These are phyloP conservation scores for Colletotrichum trifolii DNA, from an alignment of 2,329 filamentous ascomycete genomes.

Conservation along the genomic window DNA sequence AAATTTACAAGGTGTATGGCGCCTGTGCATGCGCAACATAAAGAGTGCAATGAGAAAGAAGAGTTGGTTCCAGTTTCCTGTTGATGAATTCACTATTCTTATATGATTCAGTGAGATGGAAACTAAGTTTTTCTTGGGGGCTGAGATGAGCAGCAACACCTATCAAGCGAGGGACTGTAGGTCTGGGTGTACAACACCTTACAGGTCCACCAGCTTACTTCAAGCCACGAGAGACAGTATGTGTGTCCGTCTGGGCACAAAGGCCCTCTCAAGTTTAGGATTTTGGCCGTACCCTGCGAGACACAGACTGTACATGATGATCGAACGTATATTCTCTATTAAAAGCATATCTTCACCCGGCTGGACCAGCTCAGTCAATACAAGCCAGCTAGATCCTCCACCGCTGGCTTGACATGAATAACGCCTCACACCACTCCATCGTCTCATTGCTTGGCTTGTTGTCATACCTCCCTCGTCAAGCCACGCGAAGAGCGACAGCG, in stretches of 20 bases:
- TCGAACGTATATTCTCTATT: slow-evolving; percentile 30
- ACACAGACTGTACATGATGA: background rate
- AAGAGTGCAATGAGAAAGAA: no score
- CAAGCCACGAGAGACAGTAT: no score
- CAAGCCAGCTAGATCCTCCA: slow-evolving; percentile 13
- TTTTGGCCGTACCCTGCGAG: background rate
- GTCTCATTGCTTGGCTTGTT: slow-evolving; percentile 1
- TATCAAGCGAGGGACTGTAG: no score
- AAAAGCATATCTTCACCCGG: slow-evolving; percentile 30
- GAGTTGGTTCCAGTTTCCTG: no score
- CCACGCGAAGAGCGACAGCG: slow-evolving; percentile 1
- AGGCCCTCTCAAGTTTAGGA: background rate
- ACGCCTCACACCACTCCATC: slow-evolving; percentile 6
- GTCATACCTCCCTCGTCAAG: background rate
- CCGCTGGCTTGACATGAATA: slow-evolving; percentile 17
- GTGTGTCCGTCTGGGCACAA: no score
- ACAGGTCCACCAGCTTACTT: no score
- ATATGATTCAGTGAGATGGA: no score
- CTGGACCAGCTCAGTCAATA: slow-evolving; percentile 13
- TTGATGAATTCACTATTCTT: no score
- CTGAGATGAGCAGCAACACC: no score
- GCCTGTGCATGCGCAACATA: no score
- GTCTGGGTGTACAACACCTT: no score
- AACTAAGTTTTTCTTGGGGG: no score
- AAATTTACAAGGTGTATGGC: background rate